phyloP scores from a whole-genome alignment of 805 yeast genomes.

The Ogataea chonburiensis region DNA sequence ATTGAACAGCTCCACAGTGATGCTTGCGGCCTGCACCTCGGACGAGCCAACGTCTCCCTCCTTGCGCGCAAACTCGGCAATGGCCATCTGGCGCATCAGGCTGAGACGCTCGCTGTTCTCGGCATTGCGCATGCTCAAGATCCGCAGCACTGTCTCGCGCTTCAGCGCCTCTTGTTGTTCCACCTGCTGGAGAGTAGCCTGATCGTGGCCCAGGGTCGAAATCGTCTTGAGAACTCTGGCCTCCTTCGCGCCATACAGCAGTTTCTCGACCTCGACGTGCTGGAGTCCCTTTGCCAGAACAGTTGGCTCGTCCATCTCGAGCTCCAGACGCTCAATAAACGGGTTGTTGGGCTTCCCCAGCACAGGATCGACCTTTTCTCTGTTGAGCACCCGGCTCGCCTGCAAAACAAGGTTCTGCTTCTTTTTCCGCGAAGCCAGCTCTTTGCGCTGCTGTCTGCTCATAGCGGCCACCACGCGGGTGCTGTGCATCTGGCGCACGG shows the following conservation, averaged over 20 bases:
- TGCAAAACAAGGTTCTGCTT: constrained; percentile 21
- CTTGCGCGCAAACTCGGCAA: constrained; percentile 73
- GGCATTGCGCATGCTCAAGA: constrained; percentile 72
- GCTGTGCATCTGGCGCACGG: constrained; percentile 13
- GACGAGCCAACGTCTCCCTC: constrained; percentile 94
- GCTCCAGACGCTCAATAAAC: constrained; percentile 64
- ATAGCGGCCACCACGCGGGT: constrained; percentile 11
- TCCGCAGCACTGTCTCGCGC: constrained; percentile 67
- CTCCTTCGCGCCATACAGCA: constrained; percentile 75
- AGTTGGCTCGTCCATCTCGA: constrained; percentile 64
- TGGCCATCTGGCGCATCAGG: constrained; percentile 62
- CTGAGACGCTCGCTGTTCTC: constrained; percentile 55
- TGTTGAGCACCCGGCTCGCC: constrained; percentile 11
- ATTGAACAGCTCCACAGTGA: constrained; percentile 77
- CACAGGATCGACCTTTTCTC: constrained; percentile 72
- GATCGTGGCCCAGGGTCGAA: constrained; percentile 23
- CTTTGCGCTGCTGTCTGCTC: constrained; percentile 16
- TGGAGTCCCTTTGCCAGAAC: constrained; percentile 61
- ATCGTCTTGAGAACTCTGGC: constrained; percentile 43
- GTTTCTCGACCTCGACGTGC: constrained; percentile 66
- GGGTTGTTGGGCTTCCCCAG: constrained; percentile 67
- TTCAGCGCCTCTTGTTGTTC: constrained; percentile 50
- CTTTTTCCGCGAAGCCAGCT: constrained; percentile 17
- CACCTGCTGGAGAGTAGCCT: constrained; percentile 22
- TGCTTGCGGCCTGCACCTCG: constrained; percentile 92